Evolutionary conservation across 1,139 yeast species (phyloP).

Genomic region (Suzukiozyma palmioleophila): DNA sequence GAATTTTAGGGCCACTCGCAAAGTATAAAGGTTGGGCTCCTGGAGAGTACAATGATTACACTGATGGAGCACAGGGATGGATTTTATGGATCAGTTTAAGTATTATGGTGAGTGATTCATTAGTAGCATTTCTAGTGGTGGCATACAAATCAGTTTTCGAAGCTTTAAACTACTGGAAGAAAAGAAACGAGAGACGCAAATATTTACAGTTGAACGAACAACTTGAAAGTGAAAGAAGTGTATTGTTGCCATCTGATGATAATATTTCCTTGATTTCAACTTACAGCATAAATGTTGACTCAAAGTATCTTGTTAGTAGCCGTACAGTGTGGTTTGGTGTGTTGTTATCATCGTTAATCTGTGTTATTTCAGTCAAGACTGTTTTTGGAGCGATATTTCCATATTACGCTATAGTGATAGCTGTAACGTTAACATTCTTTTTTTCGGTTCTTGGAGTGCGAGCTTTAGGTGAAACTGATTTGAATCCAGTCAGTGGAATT

Average conservation of each 20-base stretch:
- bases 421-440: slow-evolving; percentile 70
- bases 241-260: background rate
- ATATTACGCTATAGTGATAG: slow-evolving; percentile 59
- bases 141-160: slow-evolving; percentile 38
- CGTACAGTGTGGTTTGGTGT: slow-evolving; percentile 58
- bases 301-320: slow-evolving; percentile 47
- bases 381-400: slow-evolving; percentile 76
- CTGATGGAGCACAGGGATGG: slow-evolving; percentile 95
- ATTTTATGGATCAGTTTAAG: slow-evolving; percentile 90
- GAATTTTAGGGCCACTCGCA: slow-evolving; percentile 75
- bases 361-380: slow-evolving; percentile 57
- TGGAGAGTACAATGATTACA: slow-evolving; percentile 89
- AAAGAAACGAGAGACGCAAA: background rate
- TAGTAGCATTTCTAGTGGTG: slow-evolving; percentile 73
- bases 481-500: slow-evolving; percentile 94
- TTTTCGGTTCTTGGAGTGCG: slow-evolving; percentile 85
- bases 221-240: slow-evolving; percentile 12
- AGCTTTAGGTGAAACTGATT: slow-evolving; percentile 93
- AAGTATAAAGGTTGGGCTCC: slow-evolving; percentile 77
- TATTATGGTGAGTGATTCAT: slow-evolving; percentile 89
- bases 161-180: slow-evolving; percentile 4
- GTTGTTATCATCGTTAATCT: slow-evolving; percentile 56
- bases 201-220: background rate
- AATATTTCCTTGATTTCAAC: slow-evolving; percentile 1
- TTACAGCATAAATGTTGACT: slow-evolving; percentile 13